Base-by-base conservation (phyloP, 208 protist species). In the Phytomonas serpens region DNA sequence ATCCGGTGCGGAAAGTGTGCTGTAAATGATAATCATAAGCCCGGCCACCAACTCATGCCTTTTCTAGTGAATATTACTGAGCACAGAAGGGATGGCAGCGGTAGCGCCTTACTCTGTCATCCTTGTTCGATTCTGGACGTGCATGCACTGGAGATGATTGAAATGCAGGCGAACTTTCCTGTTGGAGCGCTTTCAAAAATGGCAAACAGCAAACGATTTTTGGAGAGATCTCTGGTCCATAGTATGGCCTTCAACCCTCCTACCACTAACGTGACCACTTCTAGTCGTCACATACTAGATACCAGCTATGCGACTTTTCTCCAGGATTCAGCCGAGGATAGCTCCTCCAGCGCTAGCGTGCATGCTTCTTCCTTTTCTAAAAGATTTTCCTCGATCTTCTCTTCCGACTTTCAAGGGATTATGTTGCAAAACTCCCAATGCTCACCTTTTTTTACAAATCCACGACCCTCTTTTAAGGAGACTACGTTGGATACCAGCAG, bases 1-100 rank as follows among this genome's bases (percentile, higher is more conserved):
- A 57, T 93, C 1, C 81, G 86, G 29, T 95, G 90, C 66, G 87
- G 86, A 19, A 95, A 95, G 78, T 95, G 90, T 67, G 62, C 81
- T 0, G 67, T 91, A 4, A 80, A 77, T 66, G 79, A 93, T 68
- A 37, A 76, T 31, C 90, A 95, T 76, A 74, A 71, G 61, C 62
- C 65, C 19, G 82, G 74, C 67, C 90, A 95, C 73, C 40, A 75
- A 61, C 77, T 95, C 19, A 74, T 83, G 11, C 82, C 85, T 14
- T 89, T 83, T 64, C 62, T 93, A 42, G 76, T 93, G 31, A 78
- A 89, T 74, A 86, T 75, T 23, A 77, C 91, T 68, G 83, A 88
- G 73, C 76, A 84, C 71, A 74, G 66, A 34, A 69, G 30, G 4
- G 75, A 83, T n/a, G 70, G 68, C 2, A 83, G 66, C 14, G 74